Evolutionary conservation across 148 eudicot species (phyloP), one percentile per base, ranked within the genome.

Genomic region (Hydrangea macrophylla): DNA sequence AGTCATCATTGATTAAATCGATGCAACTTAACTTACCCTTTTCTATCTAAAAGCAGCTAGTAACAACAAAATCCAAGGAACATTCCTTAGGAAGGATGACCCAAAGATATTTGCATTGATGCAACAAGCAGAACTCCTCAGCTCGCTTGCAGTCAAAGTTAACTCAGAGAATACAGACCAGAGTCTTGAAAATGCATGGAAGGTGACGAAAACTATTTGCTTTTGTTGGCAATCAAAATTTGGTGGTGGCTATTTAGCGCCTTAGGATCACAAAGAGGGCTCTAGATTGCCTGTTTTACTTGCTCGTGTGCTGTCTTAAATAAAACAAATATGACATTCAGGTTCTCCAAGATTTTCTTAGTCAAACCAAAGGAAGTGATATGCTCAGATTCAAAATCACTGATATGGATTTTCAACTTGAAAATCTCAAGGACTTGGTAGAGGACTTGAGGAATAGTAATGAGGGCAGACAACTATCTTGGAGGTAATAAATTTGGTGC

Each of bases 161-260:
- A 90, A 85, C 67, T 68, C 72, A 64, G 97, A 91, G 69, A 85
- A 81, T 58, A 79, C 88, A 17, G 90, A 82, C 22, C 86, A 88
- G 67, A 94, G 93, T 71, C 85, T 88, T 64, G 96, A 94, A 81
- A 81, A 71, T 94, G 97, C 99, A 68, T 90, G 97, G 89, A 85
- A 86, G 87, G 99, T 94, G 77, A 82, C 82, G 33, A 73, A 9
- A 25, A 75, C 13, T 45, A 6, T 2, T 13, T 2, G 18, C 58
- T 36, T 44, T 26, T 55, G 1, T 48, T 22, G 17, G 23, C 5
- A 15, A 27, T 28, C 30, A 22, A 30, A 2, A 42, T 26, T 7
- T 31, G 44, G 17, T 20, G 7, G 31, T 67, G n/a, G n/a, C n/a
- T n/a, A n/a, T 55, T 22, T 57, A 55, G 45, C 20, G 55, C 44